Percentiles rank a stretch among this genome's conserved stretches.
Conservation (phyloP, 371 early-diverging fungal species). For the Nematocida sp. region DNA sequence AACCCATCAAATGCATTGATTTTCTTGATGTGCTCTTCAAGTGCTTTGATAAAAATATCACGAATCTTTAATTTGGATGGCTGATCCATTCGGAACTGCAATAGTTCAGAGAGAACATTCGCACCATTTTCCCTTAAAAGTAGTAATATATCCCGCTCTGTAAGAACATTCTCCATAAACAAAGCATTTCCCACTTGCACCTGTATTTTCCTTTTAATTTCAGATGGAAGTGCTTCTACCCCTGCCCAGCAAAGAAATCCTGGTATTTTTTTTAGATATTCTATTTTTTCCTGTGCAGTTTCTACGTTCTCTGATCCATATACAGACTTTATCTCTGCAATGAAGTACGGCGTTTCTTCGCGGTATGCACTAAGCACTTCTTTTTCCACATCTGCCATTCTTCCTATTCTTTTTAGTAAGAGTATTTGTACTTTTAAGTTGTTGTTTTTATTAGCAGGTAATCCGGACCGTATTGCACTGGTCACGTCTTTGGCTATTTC, state of each 20-base stretch:
- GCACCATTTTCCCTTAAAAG: background rate
- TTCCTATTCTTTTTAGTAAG: background rate
- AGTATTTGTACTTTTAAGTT: background rate
- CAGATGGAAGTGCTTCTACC: background rate
- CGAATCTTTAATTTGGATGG: no score
- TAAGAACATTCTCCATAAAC: background rate
- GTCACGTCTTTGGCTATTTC: background rate
- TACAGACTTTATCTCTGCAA: background rate
- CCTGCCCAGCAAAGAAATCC: background rate
- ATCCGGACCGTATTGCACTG: background rate
- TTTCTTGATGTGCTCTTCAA: no score
- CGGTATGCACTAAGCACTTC: background rate
- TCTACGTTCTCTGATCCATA: background rate
- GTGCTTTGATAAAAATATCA: no score
- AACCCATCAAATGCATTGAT: background rate
- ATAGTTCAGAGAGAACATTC: background rate
- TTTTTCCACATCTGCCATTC: background rate
- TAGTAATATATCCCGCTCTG: background rate
- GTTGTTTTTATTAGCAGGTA: background rate
- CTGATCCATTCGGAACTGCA: no score
- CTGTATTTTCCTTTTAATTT: background rate
- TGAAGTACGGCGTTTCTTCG: background rate
- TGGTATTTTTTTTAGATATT: background rate
- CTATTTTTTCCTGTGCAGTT: background rate
- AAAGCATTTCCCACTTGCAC: background rate